Conservation (phyloP, 2,329 filamentous ascomycete species). For the Periconia digitata region DNA sequence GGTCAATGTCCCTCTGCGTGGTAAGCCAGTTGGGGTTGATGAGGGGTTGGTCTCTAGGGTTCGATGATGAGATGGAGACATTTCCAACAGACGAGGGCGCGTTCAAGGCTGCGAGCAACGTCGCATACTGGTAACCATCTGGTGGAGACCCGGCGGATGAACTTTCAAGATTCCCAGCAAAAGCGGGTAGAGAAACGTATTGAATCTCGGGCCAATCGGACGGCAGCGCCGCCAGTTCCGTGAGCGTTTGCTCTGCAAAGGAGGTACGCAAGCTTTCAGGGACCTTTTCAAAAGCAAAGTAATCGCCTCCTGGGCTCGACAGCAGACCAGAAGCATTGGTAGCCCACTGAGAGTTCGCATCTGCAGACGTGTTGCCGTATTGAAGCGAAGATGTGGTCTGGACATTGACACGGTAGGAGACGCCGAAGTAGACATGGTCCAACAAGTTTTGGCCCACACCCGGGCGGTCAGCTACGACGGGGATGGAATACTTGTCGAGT, state of each 20-base stretch:
- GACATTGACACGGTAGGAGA: not conserved
- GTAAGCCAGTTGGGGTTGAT: conserved; percentile 43
- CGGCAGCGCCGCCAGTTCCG: conserved; percentile 13
- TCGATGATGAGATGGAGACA: conserved; percentile 33
- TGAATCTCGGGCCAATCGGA: conserved; percentile 29
- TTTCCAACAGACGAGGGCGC: conserved; percentile 39
- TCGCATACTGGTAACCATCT: conserved; percentile 34
- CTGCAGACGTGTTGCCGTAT: not conserved
- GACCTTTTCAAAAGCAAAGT: conserved; percentile 28
- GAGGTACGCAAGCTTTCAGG: conserved; percentile 14
- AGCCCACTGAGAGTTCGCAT: not conserved
- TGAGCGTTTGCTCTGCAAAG: not conserved
- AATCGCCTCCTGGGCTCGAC: conserved; percentile 22
- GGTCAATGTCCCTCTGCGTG: conserved; percentile 28
- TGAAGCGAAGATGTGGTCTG: not conserved
- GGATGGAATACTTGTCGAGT: conserved; percentile 54
- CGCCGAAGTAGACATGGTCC: conserved; percentile 45
- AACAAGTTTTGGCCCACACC: conserved; percentile 62
- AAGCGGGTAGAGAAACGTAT: conserved; percentile 18
- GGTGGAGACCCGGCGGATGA: conserved; percentile 21
- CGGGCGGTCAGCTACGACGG: conserved; percentile 54
- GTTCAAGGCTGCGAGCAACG: conserved; percentile 32
- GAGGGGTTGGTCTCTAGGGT: conserved; percentile 27
- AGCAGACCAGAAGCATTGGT: conserved; percentile 5
- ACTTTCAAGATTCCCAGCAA: conserved; percentile 21